Base-by-base conservation (phyloP, 1,284 basidiomycete genomes). In the Moesziomyces parantarcticus region DNA sequence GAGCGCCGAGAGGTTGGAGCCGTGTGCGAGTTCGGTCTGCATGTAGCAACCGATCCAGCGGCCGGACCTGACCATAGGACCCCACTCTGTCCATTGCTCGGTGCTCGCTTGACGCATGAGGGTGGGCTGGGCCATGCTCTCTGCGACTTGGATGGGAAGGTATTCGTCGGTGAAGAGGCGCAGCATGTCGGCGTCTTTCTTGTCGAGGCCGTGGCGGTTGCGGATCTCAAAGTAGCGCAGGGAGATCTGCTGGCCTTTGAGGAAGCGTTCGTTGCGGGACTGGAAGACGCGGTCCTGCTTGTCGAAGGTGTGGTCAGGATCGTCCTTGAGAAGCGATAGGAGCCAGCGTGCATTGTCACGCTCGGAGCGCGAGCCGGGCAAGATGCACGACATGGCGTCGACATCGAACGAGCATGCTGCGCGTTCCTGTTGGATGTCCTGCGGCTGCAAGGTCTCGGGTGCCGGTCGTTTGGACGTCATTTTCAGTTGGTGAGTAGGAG, bases 21-120 rank as follows among this genome's bases (percentile, higher is more conserved):
- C 77, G 32, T 78, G 77, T 1, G 77, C 76, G 11, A 77, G 63
- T 47, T 78, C 76, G 48, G 77, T 78, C 50, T 78, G 77, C 61
- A 74, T 74, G 61, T 78, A 78, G 61, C 71, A 78, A 13, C 67
- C 63, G 10, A 78, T 44, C 72, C 75, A 78, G 23, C 66, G 50
- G 22, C 77, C 77, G 9, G 58, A 62, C 13, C 61, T 21, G 3
- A 78, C 64, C 40, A 52, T 45, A 13, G 71, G 66, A 5, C 76
- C 76, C 76, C 76, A 78, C 21, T 67, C 51, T 1, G 52, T 45
- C 76, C 75, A 78, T 52, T 78, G 76, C 34, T 77, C 55, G n/a
- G 50, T 51, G 41, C 68, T 71, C 0, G 74, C 59, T 39, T 76
- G 76, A 16, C 55, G 50, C 71, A 66, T 60, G n/a, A 78, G 49